Base-by-base conservation (phyloP, 169 alveolate species). In the Miamiensis avidus region DNA sequence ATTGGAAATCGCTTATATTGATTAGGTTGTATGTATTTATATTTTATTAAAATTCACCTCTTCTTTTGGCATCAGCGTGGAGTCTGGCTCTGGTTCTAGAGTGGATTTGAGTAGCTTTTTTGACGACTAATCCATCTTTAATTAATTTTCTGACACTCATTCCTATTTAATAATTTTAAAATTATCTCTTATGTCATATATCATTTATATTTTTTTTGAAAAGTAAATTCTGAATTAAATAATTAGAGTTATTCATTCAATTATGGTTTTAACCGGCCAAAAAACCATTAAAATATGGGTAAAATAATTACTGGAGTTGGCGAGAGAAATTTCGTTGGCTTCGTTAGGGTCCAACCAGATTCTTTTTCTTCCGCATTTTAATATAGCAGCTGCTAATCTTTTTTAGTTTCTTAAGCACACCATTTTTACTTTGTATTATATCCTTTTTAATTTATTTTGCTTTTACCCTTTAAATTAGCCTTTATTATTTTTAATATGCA, bases 321-420 rank as follows among this genome's bases (percentile, higher is more conserved):
- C 99, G 94, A 98, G 94, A 74, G 99, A 96, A 84, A 98, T 98
- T 93, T 98, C 99, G 91, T 95, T 96, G 83, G 98, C 91, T 93
- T 98, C 99, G 88, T 98, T 98, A 82, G 99, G 99, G 96, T 99
- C 99, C 92, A 99, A 92, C 99, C 99, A 98, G 74, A 98, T 98
- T 92, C 99, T 98, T 91, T 97, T 95, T 87, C 94, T 94, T 86
- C 99, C 99, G 95, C 99, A 98, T 91, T 97, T 97, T 89, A 98
- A 93, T 74, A 98, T 99, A 75, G 99, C 93, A 83, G 99, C 99
- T 86, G 99, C 99, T 76, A 99, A 93, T 86, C 99, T 97, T 96
- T 98, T 98, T 94, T 99, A 99, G 83, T 97, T 97, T 81, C 97
- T 96, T 82, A 97, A 87, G 86, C 84, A 89, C 49, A 93, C 96